Base-by-base conservation (phyloP, 805 yeast species). In the Kazachstania kunashirensis region DNA sequence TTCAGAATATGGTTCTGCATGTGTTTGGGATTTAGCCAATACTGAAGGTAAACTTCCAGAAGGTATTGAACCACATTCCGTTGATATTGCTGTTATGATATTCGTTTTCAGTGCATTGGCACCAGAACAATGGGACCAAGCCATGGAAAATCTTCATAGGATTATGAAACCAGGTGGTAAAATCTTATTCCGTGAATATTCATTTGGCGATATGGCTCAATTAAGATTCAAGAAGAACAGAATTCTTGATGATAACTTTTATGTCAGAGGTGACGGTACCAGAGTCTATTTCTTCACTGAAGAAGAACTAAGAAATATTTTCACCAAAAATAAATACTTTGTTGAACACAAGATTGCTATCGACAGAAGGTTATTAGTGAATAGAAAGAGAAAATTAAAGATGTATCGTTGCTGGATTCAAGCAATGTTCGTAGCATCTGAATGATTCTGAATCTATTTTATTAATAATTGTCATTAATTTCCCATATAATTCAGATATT, bases 381-480 rank as follows among this genome's bases (percentile, higher is more conserved):
- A 92, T 58, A 71, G 98, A 52, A 88, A 89, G 62, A 79, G 89
- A 55, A 82, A 82, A 58, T 63, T 92, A 45, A 92, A 92, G 62
- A 92, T 92, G 98, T 92, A 84, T 57, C 70, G 98, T 52, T 84
- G 86, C 41, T 92, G 98, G 98, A 63, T 92, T 39, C 98, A 92
- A 63, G 97, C 92, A 1, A 86, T 84, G 18, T 89, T 89, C 57
- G 70, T 65, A 24, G 67, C 61, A 25, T 66, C 67, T 25, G 38
- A 40, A 23, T 43, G 40, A n/a, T n/a, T n/a, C n/a, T n/a, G n/a
- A 24, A 5, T 8, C 10, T 10, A 21, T 8, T 26, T 15, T 11
- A 24, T 15, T 10, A 32, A 6, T 24, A 6, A 9, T 13, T 14
- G 11, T 13, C 29, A 27, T 13, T 14, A 27, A 6, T 14, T 5